phyloP scores from a whole-genome alignment of 2,329 filamentous ascomycete species.

The Orbilia oligospora region DNA sequence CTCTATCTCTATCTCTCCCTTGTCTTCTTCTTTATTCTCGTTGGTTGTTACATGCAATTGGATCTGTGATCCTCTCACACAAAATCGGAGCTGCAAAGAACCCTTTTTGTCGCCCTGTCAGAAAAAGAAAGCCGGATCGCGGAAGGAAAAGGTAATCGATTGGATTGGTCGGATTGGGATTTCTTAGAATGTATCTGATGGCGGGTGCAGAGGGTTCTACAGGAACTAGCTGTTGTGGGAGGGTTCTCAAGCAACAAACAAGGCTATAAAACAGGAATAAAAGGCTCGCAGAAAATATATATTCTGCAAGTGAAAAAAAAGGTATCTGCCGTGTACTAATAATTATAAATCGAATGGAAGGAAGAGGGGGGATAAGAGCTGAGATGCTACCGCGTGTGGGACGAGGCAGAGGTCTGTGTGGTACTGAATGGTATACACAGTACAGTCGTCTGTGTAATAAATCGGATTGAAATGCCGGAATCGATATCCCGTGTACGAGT shows the following conservation, averaged over 20 bases:
- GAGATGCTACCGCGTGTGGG: slow-evolving; percentile 27
- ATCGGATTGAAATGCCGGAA: slow-evolving; percentile 31
- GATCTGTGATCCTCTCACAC: slow-evolving; percentile 61
- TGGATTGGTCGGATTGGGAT: slow-evolving; percentile 11
- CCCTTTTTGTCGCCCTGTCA: slow-evolving; percentile 4
- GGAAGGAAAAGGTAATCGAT: slow-evolving; percentile 6
- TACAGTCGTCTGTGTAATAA: slow-evolving; percentile 40
- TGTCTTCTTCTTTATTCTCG: slow-evolving; percentile 4
- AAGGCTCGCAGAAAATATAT: not conserved
- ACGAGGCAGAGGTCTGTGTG: slow-evolving; percentile 33
- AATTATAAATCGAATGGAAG: slow-evolving; percentile 1
- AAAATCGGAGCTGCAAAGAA: slow-evolving; percentile 55
- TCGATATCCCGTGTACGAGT: slow-evolving; percentile 32
- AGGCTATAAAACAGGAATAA: slow-evolving; percentile 21
- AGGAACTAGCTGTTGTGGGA: slow-evolving; percentile 26
- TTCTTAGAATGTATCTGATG: slow-evolving; percentile 10
- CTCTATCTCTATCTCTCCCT: not conserved
- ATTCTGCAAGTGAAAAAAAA: slow-evolving; percentile 19
- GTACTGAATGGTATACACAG: not conserved
- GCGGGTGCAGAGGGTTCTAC: slow-evolving; percentile 31
- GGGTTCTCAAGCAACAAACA: slow-evolving; percentile 10
- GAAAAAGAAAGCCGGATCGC: slow-evolving; percentile 3
- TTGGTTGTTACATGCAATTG: slow-evolving; percentile 42
- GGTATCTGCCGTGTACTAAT: slow-evolving; percentile 33
- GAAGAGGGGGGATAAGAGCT: not conserved